These are phyloP conservation scores for Salicornia ramosissima DNA, from an alignment of 148 eudicot species.

Conservation along the genomic window DNA sequence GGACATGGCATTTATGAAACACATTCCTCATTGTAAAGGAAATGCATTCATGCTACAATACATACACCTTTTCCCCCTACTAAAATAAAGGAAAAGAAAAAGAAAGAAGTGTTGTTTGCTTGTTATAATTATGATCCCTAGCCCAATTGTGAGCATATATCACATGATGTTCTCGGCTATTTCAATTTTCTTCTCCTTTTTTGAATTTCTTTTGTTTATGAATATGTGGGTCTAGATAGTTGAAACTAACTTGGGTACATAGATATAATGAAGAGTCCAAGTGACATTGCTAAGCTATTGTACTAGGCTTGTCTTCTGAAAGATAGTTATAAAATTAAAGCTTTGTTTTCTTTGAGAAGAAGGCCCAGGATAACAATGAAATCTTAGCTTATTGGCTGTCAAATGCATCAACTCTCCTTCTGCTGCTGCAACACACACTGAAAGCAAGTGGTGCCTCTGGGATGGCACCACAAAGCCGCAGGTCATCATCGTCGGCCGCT, in stretches of 20 bases:
- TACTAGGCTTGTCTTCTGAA: not conserved
- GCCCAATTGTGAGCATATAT: not conserved
- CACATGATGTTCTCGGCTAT: not conserved
- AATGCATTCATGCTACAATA: not conserved
- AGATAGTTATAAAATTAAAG: conserved; percentile 1
- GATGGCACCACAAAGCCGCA: conserved; percentile 81
- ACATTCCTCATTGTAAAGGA: not conserved
- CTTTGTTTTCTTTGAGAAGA: conserved; percentile 22
- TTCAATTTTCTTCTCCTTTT: not conserved
- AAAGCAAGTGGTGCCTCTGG: conserved; percentile 96
- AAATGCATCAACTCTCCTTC: conserved; percentile 83
- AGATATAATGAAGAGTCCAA: not conserved
- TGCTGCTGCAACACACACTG: conserved; percentile 85
- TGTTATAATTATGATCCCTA: not conserved
- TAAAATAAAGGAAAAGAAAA: no score
- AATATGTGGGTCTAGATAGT: not conserved
- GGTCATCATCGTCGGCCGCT: conserved; percentile 77
- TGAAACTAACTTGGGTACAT: not conserved
- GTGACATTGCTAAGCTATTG: not conserved
- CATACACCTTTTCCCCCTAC: not conserved
- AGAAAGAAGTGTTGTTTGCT: not conserved
- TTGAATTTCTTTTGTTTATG: not conserved
- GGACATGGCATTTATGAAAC: not conserved
- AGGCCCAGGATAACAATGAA: conserved; percentile 90
- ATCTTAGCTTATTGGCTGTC: conserved; percentile 92